Evolutionary conservation across 495 filamentous ascomycete species (phyloP).

Genomic region (Hypoxylon fuscum): DNA sequence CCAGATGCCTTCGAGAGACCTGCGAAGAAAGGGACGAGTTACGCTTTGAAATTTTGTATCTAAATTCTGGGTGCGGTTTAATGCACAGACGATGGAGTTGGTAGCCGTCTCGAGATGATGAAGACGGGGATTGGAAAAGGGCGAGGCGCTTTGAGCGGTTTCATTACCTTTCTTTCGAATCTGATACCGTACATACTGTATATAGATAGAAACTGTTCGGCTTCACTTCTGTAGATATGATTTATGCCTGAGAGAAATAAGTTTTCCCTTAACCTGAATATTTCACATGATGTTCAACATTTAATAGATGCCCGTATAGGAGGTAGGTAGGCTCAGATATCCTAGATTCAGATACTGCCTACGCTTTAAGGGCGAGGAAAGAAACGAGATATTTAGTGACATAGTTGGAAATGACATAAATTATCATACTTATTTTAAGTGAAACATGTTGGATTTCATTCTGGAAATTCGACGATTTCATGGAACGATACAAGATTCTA

Average conservation of each 20-base stretch:
- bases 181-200: slow-evolving; percentile 20
- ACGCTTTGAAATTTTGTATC: background rate
- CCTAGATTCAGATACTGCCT: no score
- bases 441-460: no score
- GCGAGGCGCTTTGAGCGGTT: slow-evolving; percentile 17
- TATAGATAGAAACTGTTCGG: slow-evolving; percentile 11
- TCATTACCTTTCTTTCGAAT: slow-evolving; percentile 24
- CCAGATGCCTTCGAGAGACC: slow-evolving; percentile 1
- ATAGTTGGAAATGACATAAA: no score
- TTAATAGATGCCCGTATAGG: no score
- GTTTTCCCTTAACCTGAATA: background rate
- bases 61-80: background rate
- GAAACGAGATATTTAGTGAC: no score
- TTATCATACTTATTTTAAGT: no score
- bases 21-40: background rate
- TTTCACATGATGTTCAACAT: no score
- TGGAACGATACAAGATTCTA: background rate
- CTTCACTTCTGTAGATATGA: slow-evolving; percentile 7
- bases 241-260: slow-evolving; percentile 7
- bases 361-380: no score
- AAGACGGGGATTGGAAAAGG: background rate
- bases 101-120: background rate
- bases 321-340: no score
- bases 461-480: background rate
- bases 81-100: background rate